Base-by-base conservation (phyloP, 352 stramenopile species). In the Elongisporangium prolatum region DNA sequence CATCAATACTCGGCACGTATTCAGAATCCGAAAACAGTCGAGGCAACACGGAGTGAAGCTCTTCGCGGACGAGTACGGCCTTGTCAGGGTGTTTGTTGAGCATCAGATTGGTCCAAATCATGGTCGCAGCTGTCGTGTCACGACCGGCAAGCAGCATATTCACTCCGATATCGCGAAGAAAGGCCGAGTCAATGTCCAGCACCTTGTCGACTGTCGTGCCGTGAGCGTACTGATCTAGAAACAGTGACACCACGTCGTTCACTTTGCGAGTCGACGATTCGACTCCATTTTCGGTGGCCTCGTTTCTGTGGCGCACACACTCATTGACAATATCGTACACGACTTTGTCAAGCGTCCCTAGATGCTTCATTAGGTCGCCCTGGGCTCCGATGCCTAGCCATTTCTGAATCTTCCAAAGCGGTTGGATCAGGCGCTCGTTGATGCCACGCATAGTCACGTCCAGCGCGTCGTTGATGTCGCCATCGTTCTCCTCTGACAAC, bases 31-130 rank as follows among this genome's bases (percentile, higher is more conserved):
- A 54, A 0, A 60, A 25, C 6, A 89, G 55, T 21, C 72, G 61
- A 0, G 80, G 79, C 1, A 89, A 50, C 8, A 80, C 70, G 9
- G 37, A 54, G 10, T 74, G 53, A 3, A 91, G 57, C 55, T 92
- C 83, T 8, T 64, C 37, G 0, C 73, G 68, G 1, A 91, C 67
- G 5, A 64, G 70, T 48, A 77, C 67, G 0, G 87, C 68, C 2
- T 63, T 50, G 24, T 34, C 24, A 3, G 80, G 84, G 56, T 92
- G 38, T 21, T 71, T 69, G 2, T 58, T 72, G 18, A 94, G 60
- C 28, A 86, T 83, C 51, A 88, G 77, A 4, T 94, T 44, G 6
- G 87, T 63, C 87, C 87, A 95, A 25, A 49, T 52, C 7, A 88
- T 54, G 2, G 73, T 61, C 50, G 65, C 66, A 1, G 75, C 68